A percentile compares a stretch with the other conserved stretches of the same genome.
These are phyloP conservation scores for Hanseniaspora singularis DNA, from an alignment of 805 yeast species.

Conservation along the genomic window DNA sequence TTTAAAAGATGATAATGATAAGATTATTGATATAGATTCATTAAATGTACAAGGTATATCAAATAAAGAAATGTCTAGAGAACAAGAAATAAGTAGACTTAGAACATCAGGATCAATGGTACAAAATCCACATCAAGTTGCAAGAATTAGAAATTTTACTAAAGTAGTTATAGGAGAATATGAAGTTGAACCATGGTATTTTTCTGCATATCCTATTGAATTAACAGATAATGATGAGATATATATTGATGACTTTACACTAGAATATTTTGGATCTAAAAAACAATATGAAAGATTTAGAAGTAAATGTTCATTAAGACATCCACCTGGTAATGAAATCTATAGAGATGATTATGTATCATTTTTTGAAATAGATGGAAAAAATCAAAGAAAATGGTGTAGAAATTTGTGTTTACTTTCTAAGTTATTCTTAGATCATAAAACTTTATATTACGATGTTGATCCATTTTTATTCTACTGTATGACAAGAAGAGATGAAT, in stretches of 20 bases:
- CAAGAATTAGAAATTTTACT: slow-evolving; percentile 75
- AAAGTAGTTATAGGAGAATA: slow-evolving; percentile 76
- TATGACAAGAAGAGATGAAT: slow-evolving; percentile 81
- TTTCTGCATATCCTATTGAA: slow-evolving; percentile 93
- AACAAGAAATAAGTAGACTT: slow-evolving; percentile 82
- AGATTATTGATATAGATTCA: slow-evolving; percentile 73
- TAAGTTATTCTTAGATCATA: slow-evolving; percentile 86
- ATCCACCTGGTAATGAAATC: slow-evolving; percentile 97
- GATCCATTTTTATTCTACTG: slow-evolving; percentile 94
- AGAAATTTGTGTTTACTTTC: slow-evolving; percentile 84
- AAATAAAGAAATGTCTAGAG: slow-evolving; percentile 64
- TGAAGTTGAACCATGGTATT: slow-evolving; percentile 97
- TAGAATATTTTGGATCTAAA: slow-evolving; percentile 75
- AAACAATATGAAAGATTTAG: slow-evolving; percentile 91
- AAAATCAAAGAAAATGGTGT: slow-evolving; percentile 95
- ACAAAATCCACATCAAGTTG: slow-evolving; percentile 73
- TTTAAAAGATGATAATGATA: slow-evolving; percentile 28
- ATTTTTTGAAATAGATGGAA: slow-evolving; percentile 94
- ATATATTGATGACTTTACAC: slow-evolving; percentile 82
- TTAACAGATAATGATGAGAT: slow-evolving; percentile 83
- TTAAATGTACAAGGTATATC: slow-evolving; percentile 72
- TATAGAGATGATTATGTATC: slow-evolving; percentile 87
- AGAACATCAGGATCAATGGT: slow-evolving; percentile 97
- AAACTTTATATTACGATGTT: slow-evolving; percentile 91
- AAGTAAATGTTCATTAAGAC: slow-evolving; percentile 73